These are phyloP conservation scores for Pholiota conissans DNA, from an alignment of 768 basidiomycete species.

Conservation along the genomic window DNA sequence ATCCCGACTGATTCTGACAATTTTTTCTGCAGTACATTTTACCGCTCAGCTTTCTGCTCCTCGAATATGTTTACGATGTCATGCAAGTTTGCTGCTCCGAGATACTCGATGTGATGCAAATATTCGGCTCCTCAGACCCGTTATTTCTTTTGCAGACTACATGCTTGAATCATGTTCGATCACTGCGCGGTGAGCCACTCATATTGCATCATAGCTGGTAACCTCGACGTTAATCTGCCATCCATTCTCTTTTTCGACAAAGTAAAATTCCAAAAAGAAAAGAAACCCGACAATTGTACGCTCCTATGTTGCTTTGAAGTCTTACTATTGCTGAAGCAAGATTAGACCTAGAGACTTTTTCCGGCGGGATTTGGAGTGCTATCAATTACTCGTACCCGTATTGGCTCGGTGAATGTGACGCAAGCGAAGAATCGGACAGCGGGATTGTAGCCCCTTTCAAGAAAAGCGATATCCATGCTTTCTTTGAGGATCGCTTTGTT, in stretches of 20 bases:
- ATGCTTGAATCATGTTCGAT: not conserved
- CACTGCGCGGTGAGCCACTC: constrained; percentile 8
- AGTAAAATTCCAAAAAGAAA: not conserved
- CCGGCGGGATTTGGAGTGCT: constrained; percentile 12
- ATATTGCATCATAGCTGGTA: not conserved
- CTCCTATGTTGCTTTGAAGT: not conserved
- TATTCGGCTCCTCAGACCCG: not conserved
- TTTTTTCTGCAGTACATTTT: constrained; percentile 17
- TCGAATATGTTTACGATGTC: constrained; percentile 16
- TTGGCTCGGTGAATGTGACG: not conserved
- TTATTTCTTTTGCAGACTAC: constrained; percentile 5
- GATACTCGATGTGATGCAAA: constrained; percentile 14
- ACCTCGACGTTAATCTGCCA: not conserved
- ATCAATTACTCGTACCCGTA: not conserved
- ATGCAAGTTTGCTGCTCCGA: constrained; percentile 5
- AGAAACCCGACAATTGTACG: not conserved
- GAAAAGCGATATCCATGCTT: not conserved
- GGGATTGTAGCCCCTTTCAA: constrained; percentile 8
- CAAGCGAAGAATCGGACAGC: not conserved
- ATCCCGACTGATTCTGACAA: not conserved
- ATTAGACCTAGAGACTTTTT: constrained; percentile 4
- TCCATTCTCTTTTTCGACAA: too few relatives aligned
- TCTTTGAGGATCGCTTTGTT: not conserved
- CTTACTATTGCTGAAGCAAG: too few relatives aligned
- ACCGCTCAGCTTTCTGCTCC: constrained; percentile 11